A percentile compares a stretch with the other conserved stretches of the same genome.
phyloP scores from a whole-genome alignment of 257 asterid genomes.

The Gardenia jasminoides region DNA sequence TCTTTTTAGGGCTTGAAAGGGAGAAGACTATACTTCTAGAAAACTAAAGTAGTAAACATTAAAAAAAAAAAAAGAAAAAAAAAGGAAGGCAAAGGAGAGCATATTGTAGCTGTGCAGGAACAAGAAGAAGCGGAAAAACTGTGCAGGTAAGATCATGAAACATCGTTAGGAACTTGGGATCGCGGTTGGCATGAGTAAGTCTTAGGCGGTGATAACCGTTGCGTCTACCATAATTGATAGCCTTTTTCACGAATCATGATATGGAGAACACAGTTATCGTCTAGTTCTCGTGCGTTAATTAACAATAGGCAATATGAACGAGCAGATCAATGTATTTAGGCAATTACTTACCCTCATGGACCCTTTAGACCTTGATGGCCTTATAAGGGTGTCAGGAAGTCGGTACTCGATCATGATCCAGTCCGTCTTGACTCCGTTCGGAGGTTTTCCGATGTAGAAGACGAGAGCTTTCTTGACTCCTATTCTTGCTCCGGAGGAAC shows the following conservation, averaged over 20 bases:
- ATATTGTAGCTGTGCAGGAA: background rate
- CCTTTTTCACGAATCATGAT: background rate
- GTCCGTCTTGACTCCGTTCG: conserved; percentile 43
- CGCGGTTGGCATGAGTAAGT: background rate
- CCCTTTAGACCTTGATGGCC: conserved; percentile 40
- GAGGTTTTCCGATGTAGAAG: conserved; percentile 62
- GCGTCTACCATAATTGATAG: background rate
- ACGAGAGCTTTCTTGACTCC: conserved; percentile 60
- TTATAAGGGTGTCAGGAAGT: conserved; percentile 35
- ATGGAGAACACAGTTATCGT: background rate
- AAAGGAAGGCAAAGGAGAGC: background rate
- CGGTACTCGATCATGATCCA: conserved; percentile 73
- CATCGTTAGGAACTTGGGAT: background rate
- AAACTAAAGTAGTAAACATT: background rate
- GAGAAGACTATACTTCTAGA: background rate
- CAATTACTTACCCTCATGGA: conserved; percentile 64
- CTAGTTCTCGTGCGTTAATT: background rate
- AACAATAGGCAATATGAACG: background rate
- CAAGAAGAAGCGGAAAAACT: background rate
- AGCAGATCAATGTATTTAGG: background rate
- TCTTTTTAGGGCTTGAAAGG: background rate
- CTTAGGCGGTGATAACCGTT: too few relatives aligned
- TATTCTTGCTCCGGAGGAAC: conserved; percentile 44
- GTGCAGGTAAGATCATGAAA: too few relatives aligned
- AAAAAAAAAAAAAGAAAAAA: background rate